Evolutionary conservation across 2,329 filamentous ascomycete genomes (phyloP).

Genomic region (Ciborinia camelliae): DNA sequence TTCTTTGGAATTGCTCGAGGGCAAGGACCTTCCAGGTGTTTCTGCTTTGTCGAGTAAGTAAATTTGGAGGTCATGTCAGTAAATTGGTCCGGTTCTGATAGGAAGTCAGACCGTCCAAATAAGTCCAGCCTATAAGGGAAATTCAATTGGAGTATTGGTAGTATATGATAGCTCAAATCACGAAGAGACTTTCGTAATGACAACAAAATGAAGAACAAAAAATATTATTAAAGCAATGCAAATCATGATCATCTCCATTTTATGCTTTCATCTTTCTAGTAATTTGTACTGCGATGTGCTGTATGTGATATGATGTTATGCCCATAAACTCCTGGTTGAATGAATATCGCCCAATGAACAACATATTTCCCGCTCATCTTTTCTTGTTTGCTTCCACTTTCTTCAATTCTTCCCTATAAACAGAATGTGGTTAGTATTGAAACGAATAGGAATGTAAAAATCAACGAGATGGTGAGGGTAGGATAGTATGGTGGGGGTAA

Average conservation of each 20-base stretch:
- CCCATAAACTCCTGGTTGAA: constrained; percentile 9
- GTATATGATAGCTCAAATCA: constrained; percentile 29
- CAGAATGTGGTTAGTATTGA: neutral
- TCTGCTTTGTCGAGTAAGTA: constrained; percentile 79
- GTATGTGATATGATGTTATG: constrained; percentile 12
- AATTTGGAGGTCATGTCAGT: constrained; percentile 34
- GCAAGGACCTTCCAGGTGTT: constrained; percentile 95
- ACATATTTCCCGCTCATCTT: constrained; percentile 42
- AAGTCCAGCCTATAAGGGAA: constrained; percentile 35
- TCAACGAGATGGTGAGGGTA: neutral
- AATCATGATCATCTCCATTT: constrained; percentile 9
- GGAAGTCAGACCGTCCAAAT: constrained; percentile 30
- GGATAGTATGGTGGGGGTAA: neutral
- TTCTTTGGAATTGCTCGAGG: constrained; percentile 92
- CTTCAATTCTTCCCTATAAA: constrained; percentile 78
- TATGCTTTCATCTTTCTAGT: constrained; percentile 3
- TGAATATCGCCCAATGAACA: neutral
- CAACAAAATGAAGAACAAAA: constrained; percentile 11
- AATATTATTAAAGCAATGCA: constrained; percentile 6
- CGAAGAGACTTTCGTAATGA: constrained; percentile 29
- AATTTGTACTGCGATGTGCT: constrained; percentile 5
- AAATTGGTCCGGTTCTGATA: constrained; percentile 29
- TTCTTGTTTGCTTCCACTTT: constrained; percentile 80
- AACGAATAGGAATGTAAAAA: neutral
- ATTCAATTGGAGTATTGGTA: constrained; percentile 23